Conservation (phyloP, 306 rosid genomes). For the Pyrus pyrifolia region DNA sequence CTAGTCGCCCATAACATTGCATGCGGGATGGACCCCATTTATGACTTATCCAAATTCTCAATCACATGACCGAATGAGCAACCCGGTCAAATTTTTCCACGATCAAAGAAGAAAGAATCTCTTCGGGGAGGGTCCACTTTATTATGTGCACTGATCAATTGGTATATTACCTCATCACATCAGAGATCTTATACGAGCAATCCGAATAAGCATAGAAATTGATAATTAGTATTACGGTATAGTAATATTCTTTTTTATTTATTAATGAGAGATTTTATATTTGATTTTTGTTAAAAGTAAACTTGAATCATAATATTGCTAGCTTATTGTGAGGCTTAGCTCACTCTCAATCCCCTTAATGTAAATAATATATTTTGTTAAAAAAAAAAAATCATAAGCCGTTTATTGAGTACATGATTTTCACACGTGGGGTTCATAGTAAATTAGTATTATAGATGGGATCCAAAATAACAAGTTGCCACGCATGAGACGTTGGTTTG, state of each 20-base stretch:
- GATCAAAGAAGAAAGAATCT: neutral
- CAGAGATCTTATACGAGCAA: too few species aligned
- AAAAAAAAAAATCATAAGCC: too few species aligned
- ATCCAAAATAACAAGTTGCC: neutral
- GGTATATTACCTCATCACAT: neutral
- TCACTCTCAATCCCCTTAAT: too few species aligned
- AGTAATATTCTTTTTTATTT: too few species aligned
- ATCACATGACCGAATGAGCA: neutral
- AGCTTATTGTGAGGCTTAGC: too few species aligned
- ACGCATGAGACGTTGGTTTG: neutral
- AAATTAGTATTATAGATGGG: neutral
- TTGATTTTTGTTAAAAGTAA: too few species aligned
- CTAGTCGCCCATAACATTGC: conserved; percentile 1
- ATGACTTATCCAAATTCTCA: neutral
- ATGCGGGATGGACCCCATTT: conserved; percentile 13
- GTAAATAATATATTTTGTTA: too few species aligned
- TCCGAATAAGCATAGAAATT: too few species aligned
- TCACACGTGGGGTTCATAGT: neutral
- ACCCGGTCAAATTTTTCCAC: neutral
- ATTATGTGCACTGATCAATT: neutral
- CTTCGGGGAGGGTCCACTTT: neutral
- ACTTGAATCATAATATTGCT: too few species aligned
- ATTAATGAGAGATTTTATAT: too few species aligned
- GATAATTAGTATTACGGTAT: too few species aligned
- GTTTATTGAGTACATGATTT: neutral